Base-by-base conservation (phyloP, 2,329 filamentous ascomycete species). In the Sordariomycetes sp. region DNA sequence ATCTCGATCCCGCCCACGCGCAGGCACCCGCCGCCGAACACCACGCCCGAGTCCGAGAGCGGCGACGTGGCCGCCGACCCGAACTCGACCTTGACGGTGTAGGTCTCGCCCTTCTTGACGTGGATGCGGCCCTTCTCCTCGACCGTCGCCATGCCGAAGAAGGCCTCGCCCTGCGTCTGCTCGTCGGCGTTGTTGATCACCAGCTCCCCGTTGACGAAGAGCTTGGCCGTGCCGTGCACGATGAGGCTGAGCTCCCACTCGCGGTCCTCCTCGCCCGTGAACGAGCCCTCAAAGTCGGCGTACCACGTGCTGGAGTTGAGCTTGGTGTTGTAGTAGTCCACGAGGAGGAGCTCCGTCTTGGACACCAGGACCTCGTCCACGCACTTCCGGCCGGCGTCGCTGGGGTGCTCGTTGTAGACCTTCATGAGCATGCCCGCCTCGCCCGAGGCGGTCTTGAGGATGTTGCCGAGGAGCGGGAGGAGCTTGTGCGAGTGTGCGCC, bases 171-270 rank as follows among this genome's bases (percentile, higher is more conserved):
- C 25, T 80, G 77, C 20, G 70, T 66, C 67, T 88, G 86, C 60
- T 83, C 81, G 54, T 82, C 85, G 20, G 79, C 77, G 64, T 88
- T 87, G 70, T 88, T 83, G 22, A 88, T 79, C 34, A 88, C 74
- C 2, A 86, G 70, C 59, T 83, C 72, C 60, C 74, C 83, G 62
- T 88, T 80, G 58, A 88, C 76, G 62, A 79, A 85, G 12, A 88
- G 74, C 62, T 81, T 82, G n/a, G 83, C 85, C 1, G 82, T 85
- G 28, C 86, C 86, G 51, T 79, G 79, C 8, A 88, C 85, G 5
- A 82, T 81, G 28, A 87, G 73, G n/a, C 84, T 81, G 59, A 89
- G 80, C 65, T 88, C 83, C 67, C 83, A 88, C 1, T 77, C 72
- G 48, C 77, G 77, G 62, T 82, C 80, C 61, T 84, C 79, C 3